Percentiles rank a stretch among this genome's conserved stretches.
These are phyloP conservation scores for Russula compacta DNA, from an alignment of 768 basidiomycete genomes.

Conservation along the genomic window DNA sequence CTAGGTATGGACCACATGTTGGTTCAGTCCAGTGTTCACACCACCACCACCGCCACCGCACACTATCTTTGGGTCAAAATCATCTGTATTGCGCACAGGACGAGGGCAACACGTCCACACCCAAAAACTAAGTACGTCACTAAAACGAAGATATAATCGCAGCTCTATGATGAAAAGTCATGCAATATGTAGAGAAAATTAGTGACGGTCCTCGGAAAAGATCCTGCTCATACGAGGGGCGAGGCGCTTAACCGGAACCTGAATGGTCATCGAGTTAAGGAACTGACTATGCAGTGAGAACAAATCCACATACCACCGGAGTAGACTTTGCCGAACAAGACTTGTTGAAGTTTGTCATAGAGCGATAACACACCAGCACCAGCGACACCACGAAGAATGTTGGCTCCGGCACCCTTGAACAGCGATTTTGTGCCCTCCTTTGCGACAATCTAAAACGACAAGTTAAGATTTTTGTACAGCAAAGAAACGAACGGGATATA, in stretches of 20 bases:
- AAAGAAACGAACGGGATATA: background rate
- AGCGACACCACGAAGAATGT: conserved; percentile 94
- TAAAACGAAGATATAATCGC: conserved; percentile 27
- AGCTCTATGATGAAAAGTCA: conserved; percentile 28
- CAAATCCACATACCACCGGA: conserved; percentile 61
- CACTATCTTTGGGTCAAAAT: background rate
- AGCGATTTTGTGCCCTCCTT: conserved; percentile 95
- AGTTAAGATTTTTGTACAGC: background rate
- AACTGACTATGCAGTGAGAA: background rate
- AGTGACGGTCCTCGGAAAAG: conserved; percentile 20
- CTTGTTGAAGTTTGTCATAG: conserved; percentile 96
- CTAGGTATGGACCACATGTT: background rate
- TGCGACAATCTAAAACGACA: conserved; percentile 50
- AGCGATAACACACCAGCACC: conserved; percentile 99
- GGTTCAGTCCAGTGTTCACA: background rate
- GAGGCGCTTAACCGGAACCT: conserved; percentile 36
- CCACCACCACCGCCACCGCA: no score
- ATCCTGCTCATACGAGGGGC: conserved; percentile 16
- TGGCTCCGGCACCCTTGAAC: conserved; percentile 98
- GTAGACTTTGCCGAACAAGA: conserved; percentile 99
- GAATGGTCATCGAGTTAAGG: background rate
- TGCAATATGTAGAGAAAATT: conserved; percentile 26
- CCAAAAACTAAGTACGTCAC: conserved; percentile 18
- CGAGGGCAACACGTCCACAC: conserved; percentile 19
- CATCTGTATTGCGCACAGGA: conserved; percentile 11